phyloP scores from a whole-genome alignment of 139 green algal genomes.

The Micromonas pusilla region DNA sequence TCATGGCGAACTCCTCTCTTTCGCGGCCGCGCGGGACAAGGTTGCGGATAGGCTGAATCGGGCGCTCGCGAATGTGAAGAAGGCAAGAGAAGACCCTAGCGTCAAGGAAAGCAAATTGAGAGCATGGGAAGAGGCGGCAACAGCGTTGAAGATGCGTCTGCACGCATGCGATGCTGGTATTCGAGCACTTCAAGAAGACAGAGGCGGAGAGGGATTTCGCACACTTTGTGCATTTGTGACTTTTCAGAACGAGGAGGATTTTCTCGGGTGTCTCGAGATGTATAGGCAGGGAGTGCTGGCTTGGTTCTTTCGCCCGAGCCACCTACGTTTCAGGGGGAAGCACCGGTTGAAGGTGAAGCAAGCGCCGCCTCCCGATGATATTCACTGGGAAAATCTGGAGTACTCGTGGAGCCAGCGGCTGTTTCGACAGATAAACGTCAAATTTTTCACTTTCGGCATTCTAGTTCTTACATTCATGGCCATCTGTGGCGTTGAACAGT shows the following conservation, averaged over 20 bases:
- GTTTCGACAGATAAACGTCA: neutral
- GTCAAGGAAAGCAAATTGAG: neutral
- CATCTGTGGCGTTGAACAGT: neutral
- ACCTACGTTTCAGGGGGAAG: constrained; percentile 14
- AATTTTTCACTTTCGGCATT: neutral
- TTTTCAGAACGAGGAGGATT: constrained; percentile 34
- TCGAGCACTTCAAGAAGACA: constrained; percentile 16
- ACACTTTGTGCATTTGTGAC: constrained; percentile 42
- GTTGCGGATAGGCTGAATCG: neutral
- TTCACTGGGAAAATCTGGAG: constrained; percentile 42
- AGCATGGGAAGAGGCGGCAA: neutral
- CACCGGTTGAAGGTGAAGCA: constrained; percentile 20
- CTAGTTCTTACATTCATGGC: neutral
- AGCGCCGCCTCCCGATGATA: constrained; percentile 37
- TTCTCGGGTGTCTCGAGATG: constrained; percentile 25
- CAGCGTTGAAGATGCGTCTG: neutral
- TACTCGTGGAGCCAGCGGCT: neutral
- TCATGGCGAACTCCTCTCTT: neutral
- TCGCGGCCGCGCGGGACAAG: neutral
- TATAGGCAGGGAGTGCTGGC: neutral
- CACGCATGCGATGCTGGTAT: constrained; percentile 28
- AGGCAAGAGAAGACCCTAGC: neutral
- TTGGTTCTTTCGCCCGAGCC: neutral
- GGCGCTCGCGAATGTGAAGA: neutral
- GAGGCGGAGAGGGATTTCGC: constrained; percentile 16